These are phyloP conservation scores for Carex myosuroides DNA, from an alignment of 176 grass and related monocot species.

Conservation along the genomic window DNA sequence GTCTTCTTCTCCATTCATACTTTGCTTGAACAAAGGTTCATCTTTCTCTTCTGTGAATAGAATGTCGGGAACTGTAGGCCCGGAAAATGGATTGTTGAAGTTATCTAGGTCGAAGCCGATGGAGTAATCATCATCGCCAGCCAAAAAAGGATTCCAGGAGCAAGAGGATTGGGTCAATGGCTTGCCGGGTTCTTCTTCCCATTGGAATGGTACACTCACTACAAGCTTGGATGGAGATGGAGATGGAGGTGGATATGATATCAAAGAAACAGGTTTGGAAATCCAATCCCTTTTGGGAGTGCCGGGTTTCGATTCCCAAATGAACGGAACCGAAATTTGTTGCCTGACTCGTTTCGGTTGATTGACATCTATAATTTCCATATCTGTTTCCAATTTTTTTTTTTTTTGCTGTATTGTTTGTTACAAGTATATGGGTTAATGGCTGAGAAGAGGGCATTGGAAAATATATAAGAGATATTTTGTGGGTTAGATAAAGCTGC, in stretches of 20 bases:
- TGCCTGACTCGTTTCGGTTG: constrained; percentile 42
- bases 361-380: constrained; percentile 47
- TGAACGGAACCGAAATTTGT: constrained; percentile 77
- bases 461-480: constrained; percentile 31
- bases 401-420: neutral
- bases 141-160: constrained; percentile 60
- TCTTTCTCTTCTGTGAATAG: constrained; percentile 30
- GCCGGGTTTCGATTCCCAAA: constrained; percentile 66
- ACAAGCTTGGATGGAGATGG: constrained; percentile 52
- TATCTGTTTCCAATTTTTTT: constrained; percentile 40
- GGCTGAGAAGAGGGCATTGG: neutral
- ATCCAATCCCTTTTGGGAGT: constrained; percentile 58
- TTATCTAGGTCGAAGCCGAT: constrained; percentile 47
- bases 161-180: constrained; percentile 29
- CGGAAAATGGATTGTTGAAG: constrained; percentile 17
- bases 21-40: constrained; percentile 17
- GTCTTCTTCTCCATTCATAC: constrained; percentile 9
- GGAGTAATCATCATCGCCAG: constrained; percentile 38
- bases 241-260: constrained; percentile 16
- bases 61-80: constrained; percentile 25
- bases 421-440: constrained; percentile 19
- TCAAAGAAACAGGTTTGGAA: constrained; percentile 34
- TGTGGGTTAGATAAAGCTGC: constrained; percentile 72
- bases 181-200: constrained; percentile 91
- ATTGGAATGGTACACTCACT: constrained; percentile 83